Conservation (phyloP, 148 eudicot species). For the Arctostaphylos glauca region DNA sequence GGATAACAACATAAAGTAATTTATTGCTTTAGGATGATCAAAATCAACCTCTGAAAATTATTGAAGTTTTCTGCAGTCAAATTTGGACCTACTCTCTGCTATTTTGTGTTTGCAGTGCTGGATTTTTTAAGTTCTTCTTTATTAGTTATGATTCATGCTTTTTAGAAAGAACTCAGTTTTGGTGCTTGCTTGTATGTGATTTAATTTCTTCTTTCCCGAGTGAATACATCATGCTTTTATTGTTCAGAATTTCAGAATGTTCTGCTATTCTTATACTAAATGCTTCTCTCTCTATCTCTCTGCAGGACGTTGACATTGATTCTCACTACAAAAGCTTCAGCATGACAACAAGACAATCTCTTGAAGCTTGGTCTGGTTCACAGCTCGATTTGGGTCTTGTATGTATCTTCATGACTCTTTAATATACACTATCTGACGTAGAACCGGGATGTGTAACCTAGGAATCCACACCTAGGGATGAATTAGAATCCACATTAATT, state of each 20-base stretch:
- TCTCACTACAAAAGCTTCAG: slow-evolving; percentile 70
- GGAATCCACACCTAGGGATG: too few relatives aligned
- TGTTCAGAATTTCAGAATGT: background rate
- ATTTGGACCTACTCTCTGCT: background rate
- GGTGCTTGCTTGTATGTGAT: background rate
- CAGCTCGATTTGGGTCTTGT: slow-evolving; percentile 89
- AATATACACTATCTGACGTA: background rate
- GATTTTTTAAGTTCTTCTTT: background rate
- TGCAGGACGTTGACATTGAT: slow-evolving; percentile 71
- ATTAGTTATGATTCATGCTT: background rate
- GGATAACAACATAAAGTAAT: background rate
- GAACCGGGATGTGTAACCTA: too few relatives aligned
- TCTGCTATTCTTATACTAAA: background rate
- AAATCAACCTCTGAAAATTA: background rate
- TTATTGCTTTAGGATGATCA: background rate
- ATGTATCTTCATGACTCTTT: slow-evolving; percentile 33
- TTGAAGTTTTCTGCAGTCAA: background rate
- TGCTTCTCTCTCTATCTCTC: slow-evolving; percentile 2
- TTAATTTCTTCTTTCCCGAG: slow-evolving; percentile 11
- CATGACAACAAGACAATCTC: slow-evolving; percentile 64
- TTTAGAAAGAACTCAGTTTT: background rate
- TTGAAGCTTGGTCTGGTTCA: slow-evolving; percentile 88
- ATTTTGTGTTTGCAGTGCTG: background rate
- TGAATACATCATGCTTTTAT: background rate
- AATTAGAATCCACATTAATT: too few relatives aligned